Conservation (phyloP, 108 stramenopile genomes). For the Skeletonema menzelii region DNA sequence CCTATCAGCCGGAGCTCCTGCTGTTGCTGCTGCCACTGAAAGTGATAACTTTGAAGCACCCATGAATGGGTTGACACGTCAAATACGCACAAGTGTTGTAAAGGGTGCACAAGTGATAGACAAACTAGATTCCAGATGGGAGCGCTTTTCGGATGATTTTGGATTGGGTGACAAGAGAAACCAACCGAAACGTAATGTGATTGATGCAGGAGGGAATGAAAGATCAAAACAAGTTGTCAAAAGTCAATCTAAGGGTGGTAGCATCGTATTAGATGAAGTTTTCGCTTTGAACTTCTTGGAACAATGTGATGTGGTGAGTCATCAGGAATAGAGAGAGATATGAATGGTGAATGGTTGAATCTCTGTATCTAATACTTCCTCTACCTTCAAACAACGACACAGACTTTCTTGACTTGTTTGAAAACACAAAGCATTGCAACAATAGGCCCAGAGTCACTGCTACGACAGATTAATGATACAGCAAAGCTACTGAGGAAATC, state of each 20-base stretch:
- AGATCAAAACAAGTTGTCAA: background rate
- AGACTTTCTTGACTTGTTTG: constrained; percentile 50
- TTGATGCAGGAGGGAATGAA: constrained; percentile 13
- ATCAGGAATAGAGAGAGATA: background rate
- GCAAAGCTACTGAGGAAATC: constrained; percentile 46
- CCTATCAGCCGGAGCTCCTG: background rate
- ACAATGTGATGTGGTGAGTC: constrained; percentile 38
- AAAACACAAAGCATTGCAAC: constrained; percentile 6
- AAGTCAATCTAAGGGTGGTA: background rate
- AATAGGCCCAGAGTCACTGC: constrained; percentile 21
- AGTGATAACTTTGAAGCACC: constrained; percentile 2
- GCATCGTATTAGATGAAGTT: constrained; percentile 1
- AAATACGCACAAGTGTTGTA: constrained; percentile 57
- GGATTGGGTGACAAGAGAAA: constrained; percentile 59
- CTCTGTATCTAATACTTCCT: background rate
- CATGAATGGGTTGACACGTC: constrained; percentile 24
- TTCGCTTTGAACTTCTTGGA: constrained; percentile 12
- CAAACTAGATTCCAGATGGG: constrained; percentile 75
- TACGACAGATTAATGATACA: constrained; percentile 42
- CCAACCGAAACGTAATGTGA: constrained; percentile 21
- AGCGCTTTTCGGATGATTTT: constrained; percentile 70
- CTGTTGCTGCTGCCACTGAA: background rate
- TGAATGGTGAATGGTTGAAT: background rate
- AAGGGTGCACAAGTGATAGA: constrained; percentile 82
- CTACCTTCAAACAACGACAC: background rate